Conservation (phyloP, 2,329 filamentous ascomycete species). For the Fusarium euwallaceae region DNA sequence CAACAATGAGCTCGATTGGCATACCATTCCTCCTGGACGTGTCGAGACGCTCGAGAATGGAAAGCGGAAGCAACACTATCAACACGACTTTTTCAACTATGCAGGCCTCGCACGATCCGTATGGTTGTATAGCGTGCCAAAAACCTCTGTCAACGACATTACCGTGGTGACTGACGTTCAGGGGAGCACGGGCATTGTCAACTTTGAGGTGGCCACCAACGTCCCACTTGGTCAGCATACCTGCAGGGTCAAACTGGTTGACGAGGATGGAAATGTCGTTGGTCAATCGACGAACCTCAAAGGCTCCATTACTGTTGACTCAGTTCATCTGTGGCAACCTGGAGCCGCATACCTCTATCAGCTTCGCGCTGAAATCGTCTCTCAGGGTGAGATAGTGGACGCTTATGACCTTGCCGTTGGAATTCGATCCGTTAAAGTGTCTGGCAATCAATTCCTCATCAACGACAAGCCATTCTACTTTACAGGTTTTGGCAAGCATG, state of each 20-base stretch:
- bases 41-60: conserved; percentile 15
- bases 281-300: not conserved
- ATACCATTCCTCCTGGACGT: conserved; percentile 23
- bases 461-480: conserved; percentile 32
- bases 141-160: conserved; percentile 13
- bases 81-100: conserved; percentile 37
- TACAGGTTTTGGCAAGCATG: conserved; percentile 32
- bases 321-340: conserved; percentile 24
- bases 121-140: conserved; percentile 9
- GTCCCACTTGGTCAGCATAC: not conserved
- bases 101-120: conserved; percentile 24
- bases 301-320: not conserved
- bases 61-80: conserved; percentile 27
- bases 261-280: conserved; percentile 13
- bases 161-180: conserved; percentile 13
- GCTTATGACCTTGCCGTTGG: conserved; percentile 20
- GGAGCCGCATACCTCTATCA: conserved; percentile 29
- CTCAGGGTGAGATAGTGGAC: conserved; percentile 5
- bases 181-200: not conserved
- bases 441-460: conserved; percentile 25
- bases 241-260: conserved; percentile 1
- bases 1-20: conserved; percentile 25
- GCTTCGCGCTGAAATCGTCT: conserved; percentile 11
- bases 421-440: conserved; percentile 15
- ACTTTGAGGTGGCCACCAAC: conserved; percentile 12